Conservation (phyloP, 1,139 yeast genomes). For the Kodamaea fungicola region DNA sequence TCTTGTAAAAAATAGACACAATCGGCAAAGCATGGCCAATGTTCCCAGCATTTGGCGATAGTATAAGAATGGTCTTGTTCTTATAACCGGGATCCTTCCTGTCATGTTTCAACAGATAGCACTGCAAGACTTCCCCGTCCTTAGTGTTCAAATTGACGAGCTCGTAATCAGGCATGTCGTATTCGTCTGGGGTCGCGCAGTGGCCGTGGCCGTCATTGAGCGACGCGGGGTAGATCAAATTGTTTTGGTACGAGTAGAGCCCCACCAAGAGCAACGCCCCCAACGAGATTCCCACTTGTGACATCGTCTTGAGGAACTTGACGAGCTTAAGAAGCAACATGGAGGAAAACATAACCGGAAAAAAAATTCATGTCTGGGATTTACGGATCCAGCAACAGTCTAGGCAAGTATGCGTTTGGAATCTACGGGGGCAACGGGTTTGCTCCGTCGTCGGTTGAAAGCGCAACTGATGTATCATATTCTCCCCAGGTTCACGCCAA, state of each 20-base stretch:
- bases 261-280: slow-evolving; percentile 47
- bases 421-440: slow-evolving; percentile 27
- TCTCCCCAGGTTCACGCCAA: slow-evolving; percentile 8
- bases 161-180: slow-evolving; percentile 64
- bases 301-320: slow-evolving; percentile 10
- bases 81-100: slow-evolving; percentile 35
- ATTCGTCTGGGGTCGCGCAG: slow-evolving; percentile 78
- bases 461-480: slow-evolving; percentile 6
- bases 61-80: slow-evolving; percentile 69
- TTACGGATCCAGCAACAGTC: slow-evolving; percentile 7
- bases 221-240: slow-evolving; percentile 76
- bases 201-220: slow-evolving; percentile 72
- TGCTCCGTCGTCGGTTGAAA: slow-evolving; percentile 11
- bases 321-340: slow-evolving; percentile 6
- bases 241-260: slow-evolving; percentile 63
- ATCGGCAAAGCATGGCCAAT: slow-evolving; percentile 91
- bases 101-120: slow-evolving; percentile 49
- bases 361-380: slow-evolving; percentile 2
- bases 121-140: slow-evolving; percentile 56
- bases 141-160: slow-evolving; percentile 56
- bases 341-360: slow-evolving; percentile 2
- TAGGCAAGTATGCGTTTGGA: slow-evolving; percentile 35
- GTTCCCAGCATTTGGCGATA: slow-evolving; percentile 95
- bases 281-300: slow-evolving; percentile 30
- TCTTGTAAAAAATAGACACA: slow-evolving; percentile 64